Evolutionary conservation across 2,329 filamentous ascomycete genomes (phyloP).

Genomic region (Sporothrix luriei): DNA sequence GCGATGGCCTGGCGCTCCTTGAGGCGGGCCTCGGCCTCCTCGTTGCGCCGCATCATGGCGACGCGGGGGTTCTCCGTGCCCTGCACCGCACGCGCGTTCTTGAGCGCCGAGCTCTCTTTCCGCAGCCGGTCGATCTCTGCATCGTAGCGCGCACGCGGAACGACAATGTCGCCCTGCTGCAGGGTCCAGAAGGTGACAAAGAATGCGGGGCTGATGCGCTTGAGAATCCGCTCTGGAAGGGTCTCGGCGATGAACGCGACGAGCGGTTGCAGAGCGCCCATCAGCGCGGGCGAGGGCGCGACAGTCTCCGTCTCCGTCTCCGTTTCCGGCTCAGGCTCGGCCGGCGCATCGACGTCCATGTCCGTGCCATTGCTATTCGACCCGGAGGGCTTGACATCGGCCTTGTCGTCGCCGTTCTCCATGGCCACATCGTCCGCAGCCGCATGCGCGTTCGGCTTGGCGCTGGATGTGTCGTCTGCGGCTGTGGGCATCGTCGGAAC

Average conservation of each 20-base stretch:
- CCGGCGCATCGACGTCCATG: slow-evolving; percentile 41
- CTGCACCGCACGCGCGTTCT: slow-evolving; percentile 59
- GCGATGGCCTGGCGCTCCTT: slow-evolving; percentile 69
- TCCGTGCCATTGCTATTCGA: slow-evolving; percentile 32
- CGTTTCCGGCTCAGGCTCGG: background rate
- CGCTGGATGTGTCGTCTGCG: background rate
- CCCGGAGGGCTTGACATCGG: background rate
- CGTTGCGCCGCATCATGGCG: slow-evolving; percentile 67
- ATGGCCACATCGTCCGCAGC: background rate
- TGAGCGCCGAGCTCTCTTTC: slow-evolving; percentile 66
- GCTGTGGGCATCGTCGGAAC: background rate
- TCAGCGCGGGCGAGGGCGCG: slow-evolving; percentile 51
- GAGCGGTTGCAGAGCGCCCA: slow-evolving; percentile 65
- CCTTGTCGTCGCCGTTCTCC: background rate
- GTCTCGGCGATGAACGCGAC: slow-evolving; percentile 67
- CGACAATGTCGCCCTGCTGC: slow-evolving; percentile 76
- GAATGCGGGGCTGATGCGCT: slow-evolving; percentile 74
- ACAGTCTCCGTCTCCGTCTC: too few species aligned
- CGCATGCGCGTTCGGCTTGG: background rate
- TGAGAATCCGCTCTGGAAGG: slow-evolving; percentile 65
- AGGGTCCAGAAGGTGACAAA: slow-evolving; percentile 93
- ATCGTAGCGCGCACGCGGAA: slow-evolving; percentile 76
- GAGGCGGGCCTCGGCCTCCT: slow-evolving; percentile 68
- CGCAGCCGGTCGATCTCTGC: slow-evolving; percentile 71
- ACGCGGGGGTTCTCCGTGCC: slow-evolving; percentile 67